These are phyloP conservation scores for Coniochaeta sp. DNA, from an alignment of 2,329 filamentous ascomycete genomes.

Conservation along the genomic window DNA sequence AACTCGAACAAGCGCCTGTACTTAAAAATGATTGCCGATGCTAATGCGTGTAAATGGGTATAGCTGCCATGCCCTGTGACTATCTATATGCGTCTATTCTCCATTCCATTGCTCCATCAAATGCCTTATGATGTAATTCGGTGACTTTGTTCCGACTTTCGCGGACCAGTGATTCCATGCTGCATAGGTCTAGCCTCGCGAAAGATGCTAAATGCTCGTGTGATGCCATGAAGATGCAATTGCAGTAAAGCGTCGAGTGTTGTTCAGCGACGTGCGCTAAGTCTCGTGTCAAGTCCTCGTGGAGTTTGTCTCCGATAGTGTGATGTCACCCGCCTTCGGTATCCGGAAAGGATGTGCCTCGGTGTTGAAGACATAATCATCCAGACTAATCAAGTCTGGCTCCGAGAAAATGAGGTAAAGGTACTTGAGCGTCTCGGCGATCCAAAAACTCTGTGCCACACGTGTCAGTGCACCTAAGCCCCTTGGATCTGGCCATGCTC, in stretches of 20 bases:
- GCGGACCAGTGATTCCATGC: neutral
- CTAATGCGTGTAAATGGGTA: neutral
- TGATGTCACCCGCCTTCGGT: constrained; percentile 6
- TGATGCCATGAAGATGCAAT: neutral
- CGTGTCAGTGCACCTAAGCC: neutral
- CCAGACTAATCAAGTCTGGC: constrained; percentile 54
- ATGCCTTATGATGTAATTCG: too few species aligned
- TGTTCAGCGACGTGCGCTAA: neutral
- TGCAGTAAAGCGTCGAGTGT: neutral
- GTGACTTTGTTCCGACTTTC: neutral
- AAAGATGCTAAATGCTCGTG: neutral
- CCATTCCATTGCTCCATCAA: neutral
- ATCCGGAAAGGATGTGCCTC: constrained; percentile 43
- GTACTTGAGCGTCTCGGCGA: constrained; percentile 71
- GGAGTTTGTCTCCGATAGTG: neutral
- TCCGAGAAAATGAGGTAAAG: constrained; percentile 68
- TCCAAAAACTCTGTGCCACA: constrained; percentile 53
- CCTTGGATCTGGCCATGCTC: neutral
- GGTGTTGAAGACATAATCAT: constrained; percentile 61
- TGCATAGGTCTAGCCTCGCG: neutral
- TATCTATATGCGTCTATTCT: neutral
- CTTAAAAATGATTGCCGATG: neutral
- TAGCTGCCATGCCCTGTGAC: neutral
- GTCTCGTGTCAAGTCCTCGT: neutral
- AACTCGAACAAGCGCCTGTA: neutral